Conservation (phyloP, 2,329 filamentous ascomycete genomes). For the Aspergillus hortae region DNA sequence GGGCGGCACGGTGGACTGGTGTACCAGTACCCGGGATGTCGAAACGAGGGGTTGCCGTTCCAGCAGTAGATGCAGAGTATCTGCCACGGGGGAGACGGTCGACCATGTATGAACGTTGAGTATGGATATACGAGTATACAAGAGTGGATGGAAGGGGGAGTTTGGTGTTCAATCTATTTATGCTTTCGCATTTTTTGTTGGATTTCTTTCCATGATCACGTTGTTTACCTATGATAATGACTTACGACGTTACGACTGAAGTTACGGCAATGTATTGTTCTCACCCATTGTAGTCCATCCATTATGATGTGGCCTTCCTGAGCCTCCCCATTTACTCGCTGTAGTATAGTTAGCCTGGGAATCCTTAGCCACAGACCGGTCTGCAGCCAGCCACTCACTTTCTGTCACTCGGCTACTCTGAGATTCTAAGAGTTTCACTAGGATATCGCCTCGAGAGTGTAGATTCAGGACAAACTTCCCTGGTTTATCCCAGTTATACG, state of each 20-base stretch:
- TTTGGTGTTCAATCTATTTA: background rate
- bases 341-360: too few species aligned
- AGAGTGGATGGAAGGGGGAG: background rate
- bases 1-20: background rate
- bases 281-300: too few species aligned
- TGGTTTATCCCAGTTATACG: background rate
- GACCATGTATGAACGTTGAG: slow-evolving; percentile 14
- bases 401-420: background rate
- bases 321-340: too few species aligned
- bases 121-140: background rate
- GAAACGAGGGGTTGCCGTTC: slow-evolving; percentile 1
- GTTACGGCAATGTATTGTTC: too few species aligned
- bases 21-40: background rate
- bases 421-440: slow-evolving; percentile 3
- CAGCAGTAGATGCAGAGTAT: slow-evolving; percentile 9
- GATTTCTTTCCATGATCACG: too few species aligned
- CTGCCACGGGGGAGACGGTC: slow-evolving; percentile 6
- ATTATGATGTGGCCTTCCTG: too few species aligned
- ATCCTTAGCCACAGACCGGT: too few species aligned
- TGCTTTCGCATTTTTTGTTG: too few species aligned
- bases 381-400: too few species aligned
- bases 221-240: too few species aligned
- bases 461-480: background rate
- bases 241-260: too few species aligned
- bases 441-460: background rate